phyloP scores from a whole-genome alignment of 768 basidiomycete genomes.

The Lactarius evosmus region DNA sequence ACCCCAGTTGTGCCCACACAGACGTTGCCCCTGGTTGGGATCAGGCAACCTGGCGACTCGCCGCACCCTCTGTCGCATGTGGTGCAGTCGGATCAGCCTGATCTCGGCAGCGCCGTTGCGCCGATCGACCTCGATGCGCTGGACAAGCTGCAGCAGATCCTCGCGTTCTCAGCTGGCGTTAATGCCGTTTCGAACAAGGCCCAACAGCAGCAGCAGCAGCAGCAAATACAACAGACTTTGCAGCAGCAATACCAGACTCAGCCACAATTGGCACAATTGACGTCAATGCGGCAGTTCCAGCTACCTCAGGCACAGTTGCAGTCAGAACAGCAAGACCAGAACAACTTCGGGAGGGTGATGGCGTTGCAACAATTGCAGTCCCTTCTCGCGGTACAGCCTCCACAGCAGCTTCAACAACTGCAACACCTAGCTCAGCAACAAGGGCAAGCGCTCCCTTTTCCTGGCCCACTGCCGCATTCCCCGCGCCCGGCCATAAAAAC shows the following conservation, averaged over 20 bases:
- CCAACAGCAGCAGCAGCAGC: neutral
- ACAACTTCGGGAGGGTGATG: neutral
- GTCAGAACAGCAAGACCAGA: neutral
- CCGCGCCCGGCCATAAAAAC: neutral
- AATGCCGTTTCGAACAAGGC: neutral
- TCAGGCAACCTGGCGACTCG: neutral
- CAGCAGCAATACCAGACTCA: slow-evolving; percentile 1
- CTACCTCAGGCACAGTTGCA: neutral
- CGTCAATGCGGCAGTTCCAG: slow-evolving; percentile 1
- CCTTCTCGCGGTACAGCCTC: slow-evolving; percentile 2
- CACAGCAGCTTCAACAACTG: neutral
- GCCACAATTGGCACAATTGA: neutral
- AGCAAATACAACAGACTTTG: neutral
- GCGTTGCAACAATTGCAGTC: slow-evolving; percentile 8
- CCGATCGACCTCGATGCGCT: slow-evolving; percentile 18
- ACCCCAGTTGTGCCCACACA: neutral
- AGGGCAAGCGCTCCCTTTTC: neutral
- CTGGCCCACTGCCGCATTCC: neutral
- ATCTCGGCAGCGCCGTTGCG: neutral
- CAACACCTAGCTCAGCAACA: slow-evolving; percentile 2
- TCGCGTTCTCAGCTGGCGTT: slow-evolving; percentile 12
- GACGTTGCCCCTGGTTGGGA: neutral
- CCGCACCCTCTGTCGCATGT: neutral
- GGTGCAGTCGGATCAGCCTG: neutral
- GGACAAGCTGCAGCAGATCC: slow-evolving; percentile 16